A percentile compares a stretch with the other conserved stretches of the same genome.
Conservation (phyloP, 2,329 filamentous ascomycete genomes). For the Aspergillus aculeatus region DNA sequence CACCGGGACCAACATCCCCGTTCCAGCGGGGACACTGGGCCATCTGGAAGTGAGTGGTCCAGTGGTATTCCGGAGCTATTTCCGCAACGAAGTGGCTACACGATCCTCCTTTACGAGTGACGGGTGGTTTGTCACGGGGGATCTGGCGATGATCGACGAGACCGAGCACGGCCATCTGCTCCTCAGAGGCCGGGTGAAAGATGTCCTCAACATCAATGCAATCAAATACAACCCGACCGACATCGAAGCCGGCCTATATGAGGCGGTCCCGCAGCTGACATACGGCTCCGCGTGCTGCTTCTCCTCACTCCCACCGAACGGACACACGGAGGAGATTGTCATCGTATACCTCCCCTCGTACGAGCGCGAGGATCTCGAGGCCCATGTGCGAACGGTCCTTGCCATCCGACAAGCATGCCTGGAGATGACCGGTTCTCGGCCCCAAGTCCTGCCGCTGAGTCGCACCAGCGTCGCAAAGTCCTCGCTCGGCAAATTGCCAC, state of each 20-base stretch:
- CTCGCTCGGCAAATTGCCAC: background rate
- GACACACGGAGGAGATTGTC: background rate
- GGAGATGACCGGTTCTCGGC: background rate
- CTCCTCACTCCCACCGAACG: conserved; percentile 22
- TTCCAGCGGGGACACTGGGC: conserved; percentile 10
- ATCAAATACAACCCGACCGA: conserved; percentile 42
- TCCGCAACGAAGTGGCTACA: conserved; percentile 31
- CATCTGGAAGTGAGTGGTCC: conserved; percentile 25
- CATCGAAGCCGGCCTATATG: conserved; percentile 42
- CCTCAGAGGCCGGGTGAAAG: conserved; percentile 32
- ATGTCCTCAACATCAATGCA: conserved; percentile 50
- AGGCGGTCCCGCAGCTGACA: conserved; percentile 21
- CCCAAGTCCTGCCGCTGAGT: background rate
- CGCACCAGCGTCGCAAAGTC: background rate
- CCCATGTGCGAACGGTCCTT: background rate
- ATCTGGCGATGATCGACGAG: conserved; percentile 15
- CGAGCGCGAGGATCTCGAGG: background rate
- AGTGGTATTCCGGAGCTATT: conserved; percentile 31
- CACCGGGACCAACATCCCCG: background rate
- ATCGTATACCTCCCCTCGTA: background rate
- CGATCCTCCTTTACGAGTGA: conserved; percentile 26
- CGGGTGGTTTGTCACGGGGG: conserved; percentile 34
- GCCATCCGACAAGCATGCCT: background rate
- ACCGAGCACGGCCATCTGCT: conserved; percentile 8
- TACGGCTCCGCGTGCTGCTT: conserved; percentile 42